phyloP scores from a whole-genome alignment of 495 filamentous ascomycete genomes.

The Tuber brumale region DNA sequence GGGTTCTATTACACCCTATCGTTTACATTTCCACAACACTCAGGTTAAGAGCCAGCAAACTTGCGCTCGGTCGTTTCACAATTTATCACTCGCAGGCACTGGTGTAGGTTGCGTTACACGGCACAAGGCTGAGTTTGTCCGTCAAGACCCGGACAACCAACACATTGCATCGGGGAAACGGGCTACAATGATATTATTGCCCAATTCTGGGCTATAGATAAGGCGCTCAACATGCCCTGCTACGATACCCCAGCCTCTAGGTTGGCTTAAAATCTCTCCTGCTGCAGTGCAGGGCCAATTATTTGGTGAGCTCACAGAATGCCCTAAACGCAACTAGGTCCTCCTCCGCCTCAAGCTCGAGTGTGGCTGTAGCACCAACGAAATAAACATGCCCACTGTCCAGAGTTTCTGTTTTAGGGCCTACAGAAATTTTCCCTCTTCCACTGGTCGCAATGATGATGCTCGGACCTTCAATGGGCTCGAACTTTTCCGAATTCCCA shows the following conservation, averaged over 20 bases:
- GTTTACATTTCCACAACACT: neutral
- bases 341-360: conserved; percentile 63
- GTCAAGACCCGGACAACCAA: neutral
- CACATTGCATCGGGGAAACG: neutral
- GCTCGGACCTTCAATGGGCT: conserved; percentile 78
- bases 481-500: conserved; percentile 77
- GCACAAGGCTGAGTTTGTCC: neutral
- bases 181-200: neutral
- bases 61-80: neutral
- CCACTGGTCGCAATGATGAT: conserved; percentile 85
- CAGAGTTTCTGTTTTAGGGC: conserved; percentile 64
- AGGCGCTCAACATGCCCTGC: neutral
- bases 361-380: conserved; percentile 82
- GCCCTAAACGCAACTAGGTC: conserved; percentile 85
- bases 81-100: neutral
- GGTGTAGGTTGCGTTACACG: neutral
- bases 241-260: neutral
- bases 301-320: conserved; percentile 66
- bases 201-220: neutral
- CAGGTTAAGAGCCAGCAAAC: neutral
- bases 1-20: neutral
- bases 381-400: conserved; percentile 82
- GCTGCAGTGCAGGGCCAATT: conserved; percentile 14
- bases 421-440: conserved; percentile 74
- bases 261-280: neutral